phyloP scores from a whole-genome alignment of 164 flowering plant genomes.

The Litsea cubeba region DNA sequence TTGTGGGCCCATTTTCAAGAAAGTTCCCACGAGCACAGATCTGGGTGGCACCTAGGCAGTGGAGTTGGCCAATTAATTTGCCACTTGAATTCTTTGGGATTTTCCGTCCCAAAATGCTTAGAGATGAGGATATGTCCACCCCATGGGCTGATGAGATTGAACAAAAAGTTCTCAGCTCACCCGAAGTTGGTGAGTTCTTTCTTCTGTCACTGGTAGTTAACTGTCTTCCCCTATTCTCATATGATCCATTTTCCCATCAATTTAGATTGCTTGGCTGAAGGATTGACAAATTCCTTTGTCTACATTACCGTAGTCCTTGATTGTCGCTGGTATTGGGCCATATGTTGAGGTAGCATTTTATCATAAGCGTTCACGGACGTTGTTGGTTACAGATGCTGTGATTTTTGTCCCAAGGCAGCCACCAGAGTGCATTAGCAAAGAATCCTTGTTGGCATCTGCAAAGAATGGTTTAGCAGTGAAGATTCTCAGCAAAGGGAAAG shows the following conservation, averaged over 20 bases:
- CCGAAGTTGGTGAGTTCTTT: conserved; percentile 80
- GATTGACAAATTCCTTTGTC: neutral
- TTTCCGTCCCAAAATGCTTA: conserved; percentile 71
- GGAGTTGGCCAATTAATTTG: conserved; percentile 98
- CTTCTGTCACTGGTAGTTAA: neutral
- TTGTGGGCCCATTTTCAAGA: conserved; percentile 96
- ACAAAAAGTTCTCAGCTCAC: conserved; percentile 88
- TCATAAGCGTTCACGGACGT: conserved; percentile 73
- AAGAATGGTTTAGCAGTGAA: conserved; percentile 93
- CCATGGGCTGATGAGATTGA: conserved; percentile 94
- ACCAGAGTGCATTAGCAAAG: conserved; percentile 82
- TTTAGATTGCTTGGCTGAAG: neutral
- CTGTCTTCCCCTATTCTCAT: neutral
- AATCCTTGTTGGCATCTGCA: conserved; percentile 77
- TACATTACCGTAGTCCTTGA: neutral
- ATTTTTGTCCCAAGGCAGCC: conserved; percentile 92
- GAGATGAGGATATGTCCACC: conserved; percentile 62
- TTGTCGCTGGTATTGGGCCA: conserved; percentile 84
- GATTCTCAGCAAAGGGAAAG: conserved; percentile 84
- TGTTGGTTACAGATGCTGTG: conserved; percentile 90
- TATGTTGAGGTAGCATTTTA: conserved; percentile 97
- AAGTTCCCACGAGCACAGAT: conserved; percentile 83
- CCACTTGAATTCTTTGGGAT: conserved; percentile 95
- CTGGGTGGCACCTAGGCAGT: conserved; percentile 98
- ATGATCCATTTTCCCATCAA: neutral